Percentiles rank a stretch among this genome's conserved stretches.
Conservation (phyloP, 768 basidiomycete genomes). For the Russula lepida region DNA sequence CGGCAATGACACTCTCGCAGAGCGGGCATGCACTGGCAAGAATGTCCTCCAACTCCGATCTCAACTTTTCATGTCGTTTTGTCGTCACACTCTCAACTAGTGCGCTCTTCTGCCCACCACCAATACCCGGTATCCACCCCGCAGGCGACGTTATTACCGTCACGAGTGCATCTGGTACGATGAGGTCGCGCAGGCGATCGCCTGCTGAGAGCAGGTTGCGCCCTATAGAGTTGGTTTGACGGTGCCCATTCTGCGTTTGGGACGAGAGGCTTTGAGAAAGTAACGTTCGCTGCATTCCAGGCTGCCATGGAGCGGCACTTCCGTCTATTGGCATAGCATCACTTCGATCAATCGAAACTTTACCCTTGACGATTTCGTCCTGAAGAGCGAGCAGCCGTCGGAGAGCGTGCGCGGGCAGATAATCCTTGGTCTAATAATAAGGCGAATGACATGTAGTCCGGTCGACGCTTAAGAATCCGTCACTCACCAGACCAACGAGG, state of each 20-base stretch:
- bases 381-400: constrained; percentile 84
- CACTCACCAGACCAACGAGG: constrained; percentile 81
- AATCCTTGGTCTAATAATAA: constrained; percentile 78
- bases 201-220: constrained; percentile 81
- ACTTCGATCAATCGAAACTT: constrained; percentile 30
- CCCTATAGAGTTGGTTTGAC: constrained; percentile 60
- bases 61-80: constrained; percentile 61
- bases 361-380: constrained; percentile 64
- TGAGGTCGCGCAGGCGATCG: constrained; percentile 83
- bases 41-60: constrained; percentile 81
- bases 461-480: neutral
- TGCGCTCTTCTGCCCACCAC: constrained; percentile 36
- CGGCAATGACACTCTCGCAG: constrained; percentile 83
- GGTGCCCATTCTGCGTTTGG: constrained; percentile 51
- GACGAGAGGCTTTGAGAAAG: constrained; percentile 67
- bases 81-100: constrained; percentile 44
- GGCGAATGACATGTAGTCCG: neutral
- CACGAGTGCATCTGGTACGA: constrained; percentile 89
- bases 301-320: constrained; percentile 33
- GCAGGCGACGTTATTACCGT: constrained; percentile 66
- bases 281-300: constrained; percentile 51
- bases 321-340: neutral
- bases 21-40: constrained; percentile 86
- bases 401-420: constrained; percentile 70
- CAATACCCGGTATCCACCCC: constrained; percentile 66